These are phyloP conservation scores for Atkinsonella texensis DNA, from an alignment of 2,329 filamentous ascomycete genomes.

Conservation along the genomic window DNA sequence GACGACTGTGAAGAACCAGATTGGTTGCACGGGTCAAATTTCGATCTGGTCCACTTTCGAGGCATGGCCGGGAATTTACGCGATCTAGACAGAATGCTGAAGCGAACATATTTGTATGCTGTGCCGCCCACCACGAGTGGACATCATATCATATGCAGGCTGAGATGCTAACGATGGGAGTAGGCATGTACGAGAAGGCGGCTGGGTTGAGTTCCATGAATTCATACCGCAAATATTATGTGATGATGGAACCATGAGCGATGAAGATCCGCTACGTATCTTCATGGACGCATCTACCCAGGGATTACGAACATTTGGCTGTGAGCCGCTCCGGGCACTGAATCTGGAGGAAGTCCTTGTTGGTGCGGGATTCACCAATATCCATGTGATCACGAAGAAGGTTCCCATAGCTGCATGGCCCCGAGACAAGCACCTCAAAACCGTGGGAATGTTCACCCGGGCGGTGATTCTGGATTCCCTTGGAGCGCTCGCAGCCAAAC, in stretches of 20 bases:
- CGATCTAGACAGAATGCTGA: slow-evolving; percentile 36
- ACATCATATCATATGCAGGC: background rate
- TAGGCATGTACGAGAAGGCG: slow-evolving; percentile 32
- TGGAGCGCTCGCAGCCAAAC: slow-evolving; percentile 29
- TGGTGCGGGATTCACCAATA: slow-evolving; percentile 31
- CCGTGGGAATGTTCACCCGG: slow-evolving; percentile 32
- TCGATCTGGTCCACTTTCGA: slow-evolving; percentile 44
- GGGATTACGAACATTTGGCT: slow-evolving; percentile 24
- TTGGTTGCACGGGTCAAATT: slow-evolving; percentile 41
- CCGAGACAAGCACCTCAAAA: slow-evolving; percentile 25
- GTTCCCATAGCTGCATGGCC: slow-evolving; percentile 36
- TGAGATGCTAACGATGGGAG: slow-evolving; percentile 3
- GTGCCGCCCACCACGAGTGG: no score
- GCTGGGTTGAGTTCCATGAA: slow-evolving; percentile 40
- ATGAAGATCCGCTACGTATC: slow-evolving; percentile 24
- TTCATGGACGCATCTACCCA: slow-evolving; percentile 21
- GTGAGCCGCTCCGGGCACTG: slow-evolving; percentile 23
- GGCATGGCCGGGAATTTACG: slow-evolving; percentile 37
- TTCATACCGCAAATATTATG: slow-evolving; percentile 27
- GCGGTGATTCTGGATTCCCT: slow-evolving; percentile 29
- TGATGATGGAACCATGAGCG: slow-evolving; percentile 31
- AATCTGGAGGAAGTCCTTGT: slow-evolving; percentile 24
- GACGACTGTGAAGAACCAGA: slow-evolving; percentile 47
- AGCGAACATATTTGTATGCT: slow-evolving; percentile 21
- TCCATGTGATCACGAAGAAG: slow-evolving; percentile 29